A percentile compares a stretch with the other conserved stretches of the same genome.
Evolutionary conservation across 352 stramenopile genomes (phyloP).

Genomic region (Globisporangium nagaii): DNA sequence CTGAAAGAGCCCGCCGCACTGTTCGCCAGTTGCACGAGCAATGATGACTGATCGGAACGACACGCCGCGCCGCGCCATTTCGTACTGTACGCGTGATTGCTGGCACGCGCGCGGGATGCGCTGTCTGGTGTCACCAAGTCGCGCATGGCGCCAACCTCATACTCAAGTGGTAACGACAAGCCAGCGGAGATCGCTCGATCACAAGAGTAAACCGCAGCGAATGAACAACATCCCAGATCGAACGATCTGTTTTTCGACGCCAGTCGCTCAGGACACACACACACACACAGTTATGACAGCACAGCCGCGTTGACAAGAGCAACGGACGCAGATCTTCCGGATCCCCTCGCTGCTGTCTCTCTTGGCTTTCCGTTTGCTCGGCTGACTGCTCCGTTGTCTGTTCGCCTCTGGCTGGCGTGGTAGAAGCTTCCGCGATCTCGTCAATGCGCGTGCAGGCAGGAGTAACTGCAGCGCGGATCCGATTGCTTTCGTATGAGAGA

Average conservation of each 20-base stretch:
- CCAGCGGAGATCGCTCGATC: background rate
- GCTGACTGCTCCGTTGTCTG: background rate
- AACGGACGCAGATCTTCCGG: background rate
- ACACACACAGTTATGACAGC: background rate
- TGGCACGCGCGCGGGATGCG: background rate
- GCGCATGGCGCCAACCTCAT: background rate
- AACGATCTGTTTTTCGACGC: too few relatives aligned
- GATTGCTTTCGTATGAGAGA: too few relatives aligned
- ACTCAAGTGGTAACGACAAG: background rate
- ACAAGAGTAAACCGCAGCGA: too few relatives aligned
- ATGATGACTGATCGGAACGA: too few relatives aligned
- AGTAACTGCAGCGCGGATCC: too few relatives aligned
- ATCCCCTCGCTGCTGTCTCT: background rate
- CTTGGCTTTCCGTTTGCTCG: background rate
- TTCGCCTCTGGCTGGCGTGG: background rate
- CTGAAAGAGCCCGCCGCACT: background rate
- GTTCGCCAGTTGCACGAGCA: background rate
- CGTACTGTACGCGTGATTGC: slow-evolving; percentile 5
- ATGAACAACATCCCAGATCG: too few relatives aligned
- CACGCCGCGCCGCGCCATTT: too few relatives aligned
- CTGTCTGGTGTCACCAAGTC: slow-evolving; percentile 2
- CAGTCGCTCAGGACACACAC: too few relatives aligned
- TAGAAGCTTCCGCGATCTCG: background rate
- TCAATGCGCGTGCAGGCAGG: background rate
- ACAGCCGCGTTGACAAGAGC: background rate